Evolutionary conservation across 768 basidiomycete genomes (phyloP).

Genomic region (Serendipita vermifera): DNA sequence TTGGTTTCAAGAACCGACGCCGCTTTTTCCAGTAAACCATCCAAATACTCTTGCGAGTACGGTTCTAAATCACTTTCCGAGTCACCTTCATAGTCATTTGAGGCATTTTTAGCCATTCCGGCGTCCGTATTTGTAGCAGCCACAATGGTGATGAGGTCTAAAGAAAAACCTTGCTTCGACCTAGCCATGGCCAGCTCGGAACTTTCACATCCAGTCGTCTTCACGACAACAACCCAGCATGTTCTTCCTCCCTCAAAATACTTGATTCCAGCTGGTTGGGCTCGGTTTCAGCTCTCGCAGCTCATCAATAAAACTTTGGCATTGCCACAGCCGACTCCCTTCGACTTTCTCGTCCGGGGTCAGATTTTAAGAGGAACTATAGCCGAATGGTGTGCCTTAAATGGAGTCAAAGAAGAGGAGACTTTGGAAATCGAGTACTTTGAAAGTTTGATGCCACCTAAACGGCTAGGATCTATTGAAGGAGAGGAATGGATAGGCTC

Average conservation of each 20-base stretch:
- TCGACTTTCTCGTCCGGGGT: slow-evolving; percentile 85
- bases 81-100: slow-evolving; percentile 13
- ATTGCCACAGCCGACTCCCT: slow-evolving; percentile 62
- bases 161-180: slow-evolving; percentile 2
- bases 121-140: too few relatives aligned
- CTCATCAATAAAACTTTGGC: slow-evolving; percentile 89
- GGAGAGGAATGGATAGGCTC: slow-evolving; percentile 94
- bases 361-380: slow-evolving; percentile 61
- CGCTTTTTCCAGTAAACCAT: slow-evolving; percentile 51
- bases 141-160: too few relatives aligned
- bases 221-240: slow-evolving; percentile 61
- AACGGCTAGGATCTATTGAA: slow-evolving; percentile 62
- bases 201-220: slow-evolving; percentile 37
- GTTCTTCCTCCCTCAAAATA: slow-evolving; percentile 77
- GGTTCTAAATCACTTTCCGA: slow-evolving; percentile 28
- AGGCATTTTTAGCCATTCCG: too few relatives aligned
- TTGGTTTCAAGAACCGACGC: slow-evolving; percentile 34
- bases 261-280: slow-evolving; percentile 83
- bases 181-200: slow-evolving; percentile 7
- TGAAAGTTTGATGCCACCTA: slow-evolving; percentile 75
- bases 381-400: slow-evolving; percentile 59
- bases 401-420: slow-evolving; percentile 72
- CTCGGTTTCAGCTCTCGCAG: slow-evolving; percentile 91
- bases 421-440: slow-evolving; percentile 88
- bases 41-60: slow-evolving; percentile 43